Base-by-base conservation (phyloP, 768 basidiomycete species). In the Psilocybe sp. region DNA sequence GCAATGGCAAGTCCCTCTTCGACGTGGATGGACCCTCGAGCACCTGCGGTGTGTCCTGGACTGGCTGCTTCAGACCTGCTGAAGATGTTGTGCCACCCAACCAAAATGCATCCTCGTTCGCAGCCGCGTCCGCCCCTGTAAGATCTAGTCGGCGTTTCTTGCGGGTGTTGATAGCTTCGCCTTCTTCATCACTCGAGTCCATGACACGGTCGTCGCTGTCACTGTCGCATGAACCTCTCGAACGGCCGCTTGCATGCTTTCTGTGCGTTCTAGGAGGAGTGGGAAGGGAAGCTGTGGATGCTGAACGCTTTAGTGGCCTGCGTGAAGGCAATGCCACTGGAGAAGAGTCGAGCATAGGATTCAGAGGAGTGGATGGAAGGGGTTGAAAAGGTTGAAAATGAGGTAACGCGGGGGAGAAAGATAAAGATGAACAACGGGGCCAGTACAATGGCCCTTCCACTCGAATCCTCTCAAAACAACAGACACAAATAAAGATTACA, bases 261-360 rank as follows among this genome's bases (percentile, higher is more conserved):
- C 78, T 71, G 43, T 69, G 73, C 7, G 84, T 85, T 23, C 79
- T 68, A 0, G 85, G 85, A 16, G 85, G 85, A 0, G 85, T 87
- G 34, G 83, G 84, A 18, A 87, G 71, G 4, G 82, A 82, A 28
- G 78, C 80, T 37, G 80, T 73, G 14, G 85, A 87, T 19, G 83
- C 80, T 14, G 82, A 82, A 16, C 84, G 81, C 65, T 85, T 85
- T 42, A 84, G 69, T 13, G 73, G 69, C 36, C 70, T 73, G 35
- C 66, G 64, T 16, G 60, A 43, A 14, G 62, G 64, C n/a, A 66
- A 66, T 3, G 47, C 51, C 42, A 50, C 57, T 44, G 61, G 53
- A 20, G 56, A 59, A 4, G 56, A 50, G n/a, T 63, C 59, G 31
- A 57, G 57, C 59, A 59, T 60, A 32, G 7, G 14, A 32, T n/a